Conservation (phyloP, 495 filamentous ascomycete species). For the Mytilinidion resinicola region DNA sequence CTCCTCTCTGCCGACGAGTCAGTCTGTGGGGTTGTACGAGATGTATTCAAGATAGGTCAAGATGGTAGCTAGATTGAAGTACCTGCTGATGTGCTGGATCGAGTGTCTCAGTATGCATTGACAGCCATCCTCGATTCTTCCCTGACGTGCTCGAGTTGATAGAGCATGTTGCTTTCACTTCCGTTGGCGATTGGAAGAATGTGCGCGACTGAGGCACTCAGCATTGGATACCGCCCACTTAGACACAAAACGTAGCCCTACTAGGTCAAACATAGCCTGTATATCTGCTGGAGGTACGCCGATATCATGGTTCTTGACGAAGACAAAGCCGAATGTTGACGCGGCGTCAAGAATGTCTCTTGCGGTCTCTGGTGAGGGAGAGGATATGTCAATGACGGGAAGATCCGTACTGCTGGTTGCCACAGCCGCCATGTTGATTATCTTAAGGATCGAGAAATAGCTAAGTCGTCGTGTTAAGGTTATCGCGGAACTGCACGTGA, state of each 20-base stretch:
- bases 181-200: slow-evolving; percentile 66
- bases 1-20: slow-evolving; percentile 55
- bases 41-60: too few relatives aligned
- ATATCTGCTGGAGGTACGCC: slow-evolving; percentile 60
- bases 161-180: slow-evolving; percentile 66
- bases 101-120: slow-evolving; percentile 80
- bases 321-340: slow-evolving; percentile 78
- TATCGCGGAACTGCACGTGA: too few relatives aligned
- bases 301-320: slow-evolving; percentile 64
- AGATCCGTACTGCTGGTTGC: slow-evolving; percentile 50
- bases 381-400: slow-evolving; percentile 73
- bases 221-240: too few relatives aligned
- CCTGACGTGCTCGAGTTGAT: slow-evolving; percentile 55
- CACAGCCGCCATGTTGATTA: slow-evolving; percentile 19
- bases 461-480: too few relatives aligned
- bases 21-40: neutral
- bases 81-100: slow-evolving; percentile 80
- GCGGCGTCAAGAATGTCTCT: slow-evolving; percentile 73
- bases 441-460: neutral
- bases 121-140: slow-evolving; percentile 80
- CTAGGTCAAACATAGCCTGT: slow-evolving; percentile 67
- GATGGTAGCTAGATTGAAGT: neutral
- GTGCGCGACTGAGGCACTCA: slow-evolving; percentile 53
- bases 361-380: slow-evolving; percentile 49
- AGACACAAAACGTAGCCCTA: slow-evolving; percentile 31